Evolutionary conservation across 2,329 filamentous ascomycete genomes (phyloP), one percentile per base, ranked within the genome.

Genomic region (Ceratocystiopsis sp.): DNA sequence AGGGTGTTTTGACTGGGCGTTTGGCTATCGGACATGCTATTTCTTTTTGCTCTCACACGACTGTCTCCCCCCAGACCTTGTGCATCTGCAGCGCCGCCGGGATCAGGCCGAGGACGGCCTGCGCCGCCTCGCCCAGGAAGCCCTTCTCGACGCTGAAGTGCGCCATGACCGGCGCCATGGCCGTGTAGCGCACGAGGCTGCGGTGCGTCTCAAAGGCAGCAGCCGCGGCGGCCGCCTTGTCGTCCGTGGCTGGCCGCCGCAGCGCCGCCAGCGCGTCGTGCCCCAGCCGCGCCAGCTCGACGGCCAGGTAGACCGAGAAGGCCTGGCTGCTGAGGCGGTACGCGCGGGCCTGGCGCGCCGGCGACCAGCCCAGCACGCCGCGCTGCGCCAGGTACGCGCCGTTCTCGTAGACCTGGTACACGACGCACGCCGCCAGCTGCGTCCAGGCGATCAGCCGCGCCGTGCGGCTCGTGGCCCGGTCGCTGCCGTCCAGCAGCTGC

Each of bases 331-430:
- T 86, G 76, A 80, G 83, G 16, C 77, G 58, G 60, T 73, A 79
- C 56, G 79, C 77, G 50, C 63, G 67, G 25, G 59, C 68, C 57
- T 82, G 71, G 40, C 69, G 70, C 40, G 70, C 66, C 14, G 68
- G 65, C 7, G 61, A 60, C 61, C 73, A 68, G 15, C 62, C 67
- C 41, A 94, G 56, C 4, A 93, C 72, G 17, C 80, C 78, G 58
- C 86, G 86, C 47, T 68, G 66, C 3, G 77, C 69, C 35, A 96
- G 69, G 63, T 81, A 93, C 15, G 81, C 81, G 35, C 72, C 69
- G 61, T 94, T 95, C 66, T 98, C 91, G 36, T 89, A 68, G 1
- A 73, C 62, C 61, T 95, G 86, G 64, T 82, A 93, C 11, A 65
- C 57, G 11, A 80, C 61, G 58, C 82, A 81, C 12, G 75, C 68